Conservation (phyloP, 1,284 basidiomycete species). For the Rhodotorula sp. region DNA sequence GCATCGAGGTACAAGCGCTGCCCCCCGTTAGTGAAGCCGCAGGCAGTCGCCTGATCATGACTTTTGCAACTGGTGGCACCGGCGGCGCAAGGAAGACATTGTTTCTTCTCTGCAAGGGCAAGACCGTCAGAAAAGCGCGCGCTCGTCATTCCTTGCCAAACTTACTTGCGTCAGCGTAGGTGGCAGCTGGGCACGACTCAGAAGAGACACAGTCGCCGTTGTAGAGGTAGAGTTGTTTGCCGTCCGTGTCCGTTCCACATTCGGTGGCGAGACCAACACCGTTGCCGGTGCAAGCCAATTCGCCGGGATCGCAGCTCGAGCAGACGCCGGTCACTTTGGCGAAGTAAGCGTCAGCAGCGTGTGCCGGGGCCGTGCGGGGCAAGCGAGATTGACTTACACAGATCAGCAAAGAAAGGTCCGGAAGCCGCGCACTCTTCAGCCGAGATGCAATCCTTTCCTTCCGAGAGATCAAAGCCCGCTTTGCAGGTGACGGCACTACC, state of each 20-base stretch:
- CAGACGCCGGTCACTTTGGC: neutral
- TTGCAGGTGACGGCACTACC: constrained; percentile 2
- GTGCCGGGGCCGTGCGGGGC: neutral
- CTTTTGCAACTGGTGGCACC: constrained; percentile 5
- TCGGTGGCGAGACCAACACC: neutral
- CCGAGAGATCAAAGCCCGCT: neutral
- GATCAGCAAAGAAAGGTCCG: neutral
- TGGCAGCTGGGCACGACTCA: neutral
- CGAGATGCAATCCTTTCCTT: neutral
- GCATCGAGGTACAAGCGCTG: constrained; percentile 3
- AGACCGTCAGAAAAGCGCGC: neutral
- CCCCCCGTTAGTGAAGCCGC: neutral
- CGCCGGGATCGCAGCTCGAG: constrained; percentile 1
- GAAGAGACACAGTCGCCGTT: neutral
- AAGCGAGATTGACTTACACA: neutral
- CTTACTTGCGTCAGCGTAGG: neutral
- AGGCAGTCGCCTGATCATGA: neutral
- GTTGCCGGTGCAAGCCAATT: neutral
- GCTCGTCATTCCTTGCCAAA: no score
- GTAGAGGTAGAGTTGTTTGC: constrained; percentile 6
- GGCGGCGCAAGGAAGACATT: constrained; percentile 2
- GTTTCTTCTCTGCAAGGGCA: neutral
- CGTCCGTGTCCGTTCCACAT: neutral
- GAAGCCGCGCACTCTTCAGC: neutral
- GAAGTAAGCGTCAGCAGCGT: neutral